Base-by-base conservation (phyloP, 805 yeast species). In the Kodamaea leandrae region DNA sequence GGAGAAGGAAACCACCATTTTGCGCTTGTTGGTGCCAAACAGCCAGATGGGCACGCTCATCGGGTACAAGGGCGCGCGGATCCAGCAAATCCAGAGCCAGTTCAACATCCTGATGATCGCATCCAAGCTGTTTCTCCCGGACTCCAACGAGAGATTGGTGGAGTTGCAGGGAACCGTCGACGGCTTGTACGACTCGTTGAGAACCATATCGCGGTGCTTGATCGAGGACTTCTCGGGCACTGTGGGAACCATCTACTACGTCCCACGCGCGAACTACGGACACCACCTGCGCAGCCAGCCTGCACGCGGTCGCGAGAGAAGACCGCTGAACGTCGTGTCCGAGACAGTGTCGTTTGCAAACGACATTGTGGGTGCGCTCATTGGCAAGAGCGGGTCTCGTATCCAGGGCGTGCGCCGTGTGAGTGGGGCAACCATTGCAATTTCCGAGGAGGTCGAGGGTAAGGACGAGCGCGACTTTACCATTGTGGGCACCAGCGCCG, bases 31-130 rank as follows among this genome's bases (percentile, higher is more conserved):
- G 47, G 73, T 88, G 44, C 88, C 96, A 29, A 87, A 88, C 61
- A 74, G 82, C 38, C 96, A 87, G 59, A 81, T 88, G 79, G 96
- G 96, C 28, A 81, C 95, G 6, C 76, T 89, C 34, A 88, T 89
- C 57, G 96, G 96, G 39, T 79, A 84, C 43, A 85, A 78, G 46
- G 96, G 96, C 39, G 66, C 72, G 9, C 76, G 89, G 57, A 89
- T 89, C 57, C 88, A 86, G 66, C 74, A 82, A 29, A 77, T 88
- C 45, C 93, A 86, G 65, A 82, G 80, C 45, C 66, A 64, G 23
- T 82, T 70, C 59, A 68, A 74, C 41, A 87, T 89, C 39, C 82
- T 84, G 57, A 84, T 89, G 77, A 88, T 86, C 41, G 96, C 95
- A 8, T 83, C 95, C 25, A 88, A 87, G 57, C 88, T 86, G 41